Evolutionary conservation across 2,329 filamentous ascomycete genomes (phyloP).

Genomic region (Westerdykella sp.): DNA sequence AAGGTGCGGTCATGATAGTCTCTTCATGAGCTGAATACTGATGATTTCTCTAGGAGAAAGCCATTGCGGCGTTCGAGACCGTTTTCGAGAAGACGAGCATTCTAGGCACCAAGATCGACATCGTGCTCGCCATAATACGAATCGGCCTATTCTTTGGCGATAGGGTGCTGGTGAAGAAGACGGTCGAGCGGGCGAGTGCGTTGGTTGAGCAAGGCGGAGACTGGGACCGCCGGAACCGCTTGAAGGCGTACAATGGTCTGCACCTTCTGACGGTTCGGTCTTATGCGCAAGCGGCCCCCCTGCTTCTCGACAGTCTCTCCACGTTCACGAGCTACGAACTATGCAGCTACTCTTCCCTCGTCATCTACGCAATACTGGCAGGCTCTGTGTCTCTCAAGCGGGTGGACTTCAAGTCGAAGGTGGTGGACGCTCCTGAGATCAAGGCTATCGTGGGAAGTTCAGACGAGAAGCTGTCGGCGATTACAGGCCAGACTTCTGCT

Average conservation of each 20-base stretch:
- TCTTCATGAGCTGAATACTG: neutral
- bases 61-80: conserved; percentile 84
- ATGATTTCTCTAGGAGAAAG: conserved; percentile 65
- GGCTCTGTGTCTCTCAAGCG: conserved; percentile 92
- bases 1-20: conserved; percentile 56
- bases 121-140: conserved; percentile 93
- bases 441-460: conserved; percentile 90
- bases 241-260: conserved; percentile 97
- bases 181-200: conserved; percentile 79
- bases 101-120: conserved; percentile 92
- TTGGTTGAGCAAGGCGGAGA: conserved; percentile 93
- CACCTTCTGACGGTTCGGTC: conserved; percentile 88
- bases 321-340: conserved; percentile 99
- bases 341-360: conserved; percentile 90
- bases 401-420: conserved; percentile 98
- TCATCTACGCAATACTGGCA: conserved; percentile 91
- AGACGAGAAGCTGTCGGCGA: conserved; percentile 77
- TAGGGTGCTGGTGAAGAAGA: conserved; percentile 86
- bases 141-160: conserved; percentile 95
- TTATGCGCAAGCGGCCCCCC: conserved; percentile 80
- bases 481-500: conserved; percentile 73
- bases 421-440: conserved; percentile 96
- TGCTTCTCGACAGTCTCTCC: conserved; percentile 92
- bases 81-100: conserved; percentile 97
- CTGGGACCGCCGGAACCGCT: conserved; percentile 95